Base-by-base conservation (phyloP, 352 stramenopile species). In the Phytophthora palmivora region DNA sequence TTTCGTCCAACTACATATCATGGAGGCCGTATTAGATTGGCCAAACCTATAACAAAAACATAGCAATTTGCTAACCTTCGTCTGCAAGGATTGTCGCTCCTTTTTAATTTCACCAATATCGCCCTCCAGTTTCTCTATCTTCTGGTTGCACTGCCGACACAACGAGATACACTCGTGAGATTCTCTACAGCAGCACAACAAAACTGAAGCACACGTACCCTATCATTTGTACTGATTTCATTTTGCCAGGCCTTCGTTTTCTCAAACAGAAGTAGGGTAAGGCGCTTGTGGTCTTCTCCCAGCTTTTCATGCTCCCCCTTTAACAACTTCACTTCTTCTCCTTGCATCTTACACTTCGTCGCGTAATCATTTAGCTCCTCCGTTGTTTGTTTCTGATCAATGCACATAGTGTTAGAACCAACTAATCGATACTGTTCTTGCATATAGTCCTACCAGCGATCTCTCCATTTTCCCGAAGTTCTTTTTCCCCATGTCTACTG, bases 231-330 rank as follows among this genome's bases (percentile, higher is more conserved):
- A 19, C 14, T 76, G 44, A 88, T 78, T 32, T 90, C 82, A 19
- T 81, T 74, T 58, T 92, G 79, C 79, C 78, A 92, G 7, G 79
- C 81, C 30, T 85, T 88, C 0, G 79, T 91, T 53, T 92, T 91
- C 32, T 92, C 82, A 43, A 91, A 88, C 6, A 91, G 60, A 54
- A 79, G 57, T 18, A 82, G 63, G 11, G 79, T 87, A 6, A 93
- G 57, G 9, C 78, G 74, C 37, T 79, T 74, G 6, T 82, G 70
- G 48, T 86, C 80, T 51, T 88, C 74, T 46, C 72, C 69, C 14
- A 88, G 34, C 14, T 76, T 80, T 6, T 61, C 47, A 44, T 85
- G 61, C 11, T 76, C 58, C 5, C 34, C 16, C 15, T 66, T 76
- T 2, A 89, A 22, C 1, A 59, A 26, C 24, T 56, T 61, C 21